Evolutionary conservation across 2,329 filamentous ascomycete species (phyloP).

Genomic region (Trichoderma oligosporum): DNA sequence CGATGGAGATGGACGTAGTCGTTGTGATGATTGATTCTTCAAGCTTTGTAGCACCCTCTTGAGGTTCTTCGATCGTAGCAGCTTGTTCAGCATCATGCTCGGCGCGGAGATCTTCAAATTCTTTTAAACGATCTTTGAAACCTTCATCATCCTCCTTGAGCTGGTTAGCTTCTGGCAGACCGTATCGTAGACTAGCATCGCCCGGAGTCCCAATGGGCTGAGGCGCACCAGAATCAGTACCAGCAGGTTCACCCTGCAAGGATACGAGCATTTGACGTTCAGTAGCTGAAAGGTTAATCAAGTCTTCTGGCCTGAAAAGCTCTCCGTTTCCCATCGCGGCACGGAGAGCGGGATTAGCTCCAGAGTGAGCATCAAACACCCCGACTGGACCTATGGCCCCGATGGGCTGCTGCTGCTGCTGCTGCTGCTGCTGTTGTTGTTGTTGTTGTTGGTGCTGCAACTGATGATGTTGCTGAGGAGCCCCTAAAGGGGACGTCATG

Average conservation of each 20-base stretch:
- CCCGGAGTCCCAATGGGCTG: conserved; percentile 39
- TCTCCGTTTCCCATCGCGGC: conserved; percentile 40
- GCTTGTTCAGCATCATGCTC: conserved; percentile 59
- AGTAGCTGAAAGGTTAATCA: conserved; percentile 58
- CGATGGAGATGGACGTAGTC: not conserved
- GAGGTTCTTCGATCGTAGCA: conserved; percentile 26
- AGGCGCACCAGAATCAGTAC: conserved; percentile 28
- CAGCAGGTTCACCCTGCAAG: conserved; percentile 26
- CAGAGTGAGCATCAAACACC: conserved; percentile 64
- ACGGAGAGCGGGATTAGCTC: conserved; percentile 25
- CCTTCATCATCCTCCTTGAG: conserved; percentile 54
- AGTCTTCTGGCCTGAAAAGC: conserved; percentile 66
- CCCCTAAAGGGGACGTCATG: conserved; percentile 79
- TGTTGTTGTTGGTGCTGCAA: conserved; percentile 42
- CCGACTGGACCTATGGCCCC: conserved; percentile 59
- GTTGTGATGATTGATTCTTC: conserved; percentile 3
- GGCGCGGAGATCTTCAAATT: conserved; percentile 77
- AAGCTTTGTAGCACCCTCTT: not conserved
- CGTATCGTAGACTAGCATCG: conserved; percentile 39
- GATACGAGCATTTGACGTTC: conserved; percentile 53
- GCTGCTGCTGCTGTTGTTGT: conserved; percentile 32
- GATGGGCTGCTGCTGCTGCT: conserved; percentile 46
- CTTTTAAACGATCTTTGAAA: conserved; percentile 68
- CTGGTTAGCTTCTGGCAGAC: conserved; percentile 49
- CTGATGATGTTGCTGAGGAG: conserved; percentile 36